phyloP scores from a whole-genome alignment of 768 basidiomycete species.

The Russula vinacea region DNA sequence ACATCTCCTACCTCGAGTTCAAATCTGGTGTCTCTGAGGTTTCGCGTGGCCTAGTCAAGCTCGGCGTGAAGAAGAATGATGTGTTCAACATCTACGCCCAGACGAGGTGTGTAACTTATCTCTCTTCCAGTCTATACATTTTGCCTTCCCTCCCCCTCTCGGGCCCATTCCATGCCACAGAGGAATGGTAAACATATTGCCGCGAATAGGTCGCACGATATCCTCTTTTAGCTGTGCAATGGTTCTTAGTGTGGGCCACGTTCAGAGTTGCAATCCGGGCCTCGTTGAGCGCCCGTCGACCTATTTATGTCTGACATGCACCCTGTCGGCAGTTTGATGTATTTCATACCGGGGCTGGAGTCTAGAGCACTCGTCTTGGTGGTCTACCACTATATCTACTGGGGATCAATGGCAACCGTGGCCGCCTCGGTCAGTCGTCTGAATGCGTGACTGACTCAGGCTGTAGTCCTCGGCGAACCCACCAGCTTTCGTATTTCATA shows the following conservation, averaged over 20 bases:
- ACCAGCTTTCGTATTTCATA: not conserved
- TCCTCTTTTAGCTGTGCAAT: no score
- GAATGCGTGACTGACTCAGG: not conserved
- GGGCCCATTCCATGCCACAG: not conserved
- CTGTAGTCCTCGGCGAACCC: not conserved
- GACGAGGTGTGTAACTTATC: conserved; percentile 60
- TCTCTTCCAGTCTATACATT: not conserved
- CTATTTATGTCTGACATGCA: no score
- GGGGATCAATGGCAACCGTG: not conserved
- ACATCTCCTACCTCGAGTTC: conserved; percentile 68
- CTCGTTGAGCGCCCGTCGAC: no score
- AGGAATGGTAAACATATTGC: not conserved
- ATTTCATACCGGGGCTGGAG: no score
- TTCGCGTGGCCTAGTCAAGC: conserved; percentile 66
- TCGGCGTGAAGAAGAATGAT: conserved; percentile 64
- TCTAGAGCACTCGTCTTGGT: no score
- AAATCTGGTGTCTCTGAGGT: conserved; percentile 61
- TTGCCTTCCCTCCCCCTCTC: not conserved
- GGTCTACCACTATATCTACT: no score
- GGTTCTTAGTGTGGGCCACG: no score
- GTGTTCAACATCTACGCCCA: conserved; percentile 89
- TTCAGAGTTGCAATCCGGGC: no score
- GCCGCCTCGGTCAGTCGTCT: no score
- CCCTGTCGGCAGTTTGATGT: no score
- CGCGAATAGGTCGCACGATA: no score